Evolutionary conservation across 768 basidiomycete genomes (phyloP), one percentile per base, ranked within the genome.

Genomic region (Leccinum variicolor): DNA sequence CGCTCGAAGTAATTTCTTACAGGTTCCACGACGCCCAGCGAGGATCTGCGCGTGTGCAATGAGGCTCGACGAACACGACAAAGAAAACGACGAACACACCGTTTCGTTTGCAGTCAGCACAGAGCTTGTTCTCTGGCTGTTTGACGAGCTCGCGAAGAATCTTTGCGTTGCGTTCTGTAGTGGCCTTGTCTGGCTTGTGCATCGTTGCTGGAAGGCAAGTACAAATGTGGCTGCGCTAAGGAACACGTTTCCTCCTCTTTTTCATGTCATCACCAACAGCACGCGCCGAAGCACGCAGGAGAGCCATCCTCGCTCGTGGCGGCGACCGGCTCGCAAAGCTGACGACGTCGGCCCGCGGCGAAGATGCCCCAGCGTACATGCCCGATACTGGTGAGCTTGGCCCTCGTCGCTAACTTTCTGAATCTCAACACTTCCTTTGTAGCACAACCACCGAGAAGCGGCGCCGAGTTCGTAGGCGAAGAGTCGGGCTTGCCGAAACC

Each of bases 11-110:
- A 28, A 17, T 23, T 33, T 67, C 86, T 62, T 69, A 93, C 90
- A 98, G 74, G 72, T 98, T 98, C 90, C 94, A 97, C 8, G 93
- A 94, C 45, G 96, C 96, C 96, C 96, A 99, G 65, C 96, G 82
- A 46, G 96, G 92, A 79, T 98, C 95, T 97, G 62, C 15, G 14
- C 51, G 25, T 41, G 28, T 6, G 15, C 53, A 13, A 58, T 34
- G 29, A 17, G 2, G 14, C 36, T 8, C 36, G 17, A 7, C 8
- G 36, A 36, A 39, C 25, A 25, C 13, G 23, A 8, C n/a, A n/a
- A 1, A 1, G 5, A 14, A 5, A 3, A 33, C 4, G 39, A 23
- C 13, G n/a, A 39, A 74, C 86, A 34, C 64, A 92, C 95, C 96
- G 73, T 97, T 95, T 60, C 91, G 86, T 72, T 97, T 96, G 79